Evolutionary conservation across 805 yeast species (phyloP), one percentile per base, ranked within the genome.

Genomic region (Ogataea chonburiensis): DNA sequence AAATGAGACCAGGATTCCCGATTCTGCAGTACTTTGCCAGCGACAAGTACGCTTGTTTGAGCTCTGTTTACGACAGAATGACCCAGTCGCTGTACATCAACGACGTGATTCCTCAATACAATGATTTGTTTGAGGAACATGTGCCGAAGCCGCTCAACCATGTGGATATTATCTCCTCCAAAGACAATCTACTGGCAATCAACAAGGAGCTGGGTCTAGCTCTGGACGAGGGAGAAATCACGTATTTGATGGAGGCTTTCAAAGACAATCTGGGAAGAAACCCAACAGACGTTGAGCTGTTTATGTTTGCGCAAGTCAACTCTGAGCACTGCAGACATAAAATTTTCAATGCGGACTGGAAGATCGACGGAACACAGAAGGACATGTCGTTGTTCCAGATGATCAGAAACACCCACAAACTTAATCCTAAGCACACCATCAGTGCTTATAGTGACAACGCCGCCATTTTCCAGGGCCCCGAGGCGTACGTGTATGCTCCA

Each of bases 291-390:
- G 98, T 88, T 16, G 99, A 93, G 66, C 71, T 93, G 45, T 93
- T 93, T 66, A 93, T 93, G 97, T 93, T 93, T 70, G 99, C 98
- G 26, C 99, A 93, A 68, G 98, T 93, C 50, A 93, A 93, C 70
- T 88, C 97, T 17, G 99, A 93, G 67, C 99, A 93, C 68, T 93
- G 99, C 71, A 86, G 99, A 63, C 99, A 93, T 69, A 93, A 93
- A 69, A 93, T 93, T 50, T 93, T 93, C 74, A 93, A 93, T 57
- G 98, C 99, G 27, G 94, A 86, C 53, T 93, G 99, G 99, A 85
- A 85, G 46, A 86, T 93, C 47, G 97, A 93, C 62, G 88, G 86
- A 34, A 73, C 75, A 35, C 66, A 73, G 53, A 85, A 86, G 63
- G 79, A 82, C 34, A 57, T 74, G 54, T 73, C 95, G 13, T 70